Evolutionary conservation across 805 yeast genomes (phyloP).

Genomic region (Grigorovia humatica): DNA sequence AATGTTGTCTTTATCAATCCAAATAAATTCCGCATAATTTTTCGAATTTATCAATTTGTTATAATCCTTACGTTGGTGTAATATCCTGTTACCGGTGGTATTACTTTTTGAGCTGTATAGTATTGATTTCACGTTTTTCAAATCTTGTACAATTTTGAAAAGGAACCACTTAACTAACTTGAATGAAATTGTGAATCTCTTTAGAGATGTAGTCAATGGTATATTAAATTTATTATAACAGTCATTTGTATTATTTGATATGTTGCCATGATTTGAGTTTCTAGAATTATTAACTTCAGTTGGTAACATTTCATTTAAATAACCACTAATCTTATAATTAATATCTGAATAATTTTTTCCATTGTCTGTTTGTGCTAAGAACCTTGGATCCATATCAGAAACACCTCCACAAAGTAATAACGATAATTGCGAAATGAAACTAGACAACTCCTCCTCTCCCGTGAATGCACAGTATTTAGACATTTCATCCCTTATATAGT

Average conservation of each 20-base stretch:
- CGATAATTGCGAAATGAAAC: constrained; percentile 14
- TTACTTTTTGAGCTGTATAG: neutral
- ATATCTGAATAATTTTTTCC: neutral
- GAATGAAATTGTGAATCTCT: neutral
- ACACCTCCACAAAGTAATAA: constrained; percentile 17
- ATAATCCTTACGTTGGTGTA: constrained; percentile 6
- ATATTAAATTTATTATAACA: neutral
- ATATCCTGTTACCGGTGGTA: neutral
- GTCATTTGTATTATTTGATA: neutral
- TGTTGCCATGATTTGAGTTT: neutral
- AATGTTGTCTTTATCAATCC: constrained; percentile 12
- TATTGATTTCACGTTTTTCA: neutral
- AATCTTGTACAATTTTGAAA: neutral
- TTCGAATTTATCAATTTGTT: constrained; percentile 20
- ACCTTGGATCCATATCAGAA: constrained; percentile 2
- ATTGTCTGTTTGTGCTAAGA: neutral
- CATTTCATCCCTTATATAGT: neutral
- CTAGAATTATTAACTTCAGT: neutral
- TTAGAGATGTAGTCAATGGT: neutral
- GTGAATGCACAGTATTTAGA: constrained; percentile 10
- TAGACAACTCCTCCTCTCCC: constrained; percentile 24
- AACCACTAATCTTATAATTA: constrained; percentile 1
- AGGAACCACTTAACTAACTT: neutral
- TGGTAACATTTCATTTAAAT: neutral
- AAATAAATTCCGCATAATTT: constrained; percentile 16